These are phyloP conservation scores for Torulaspora gathmanii DNA, from an alignment of 805 yeast species.

Conservation along the genomic window DNA sequence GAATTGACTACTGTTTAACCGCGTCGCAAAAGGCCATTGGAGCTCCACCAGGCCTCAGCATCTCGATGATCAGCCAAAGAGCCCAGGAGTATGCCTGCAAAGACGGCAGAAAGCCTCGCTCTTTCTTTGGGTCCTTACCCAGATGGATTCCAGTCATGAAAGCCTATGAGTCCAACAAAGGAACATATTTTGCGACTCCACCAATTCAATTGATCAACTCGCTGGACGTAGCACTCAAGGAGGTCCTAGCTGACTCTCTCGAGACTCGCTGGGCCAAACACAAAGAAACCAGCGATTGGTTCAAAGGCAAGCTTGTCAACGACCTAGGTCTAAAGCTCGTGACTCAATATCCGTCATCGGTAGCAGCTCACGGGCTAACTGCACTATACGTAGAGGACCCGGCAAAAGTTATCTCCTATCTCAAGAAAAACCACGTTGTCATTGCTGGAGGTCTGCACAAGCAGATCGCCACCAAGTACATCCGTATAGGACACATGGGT, in stretches of 20 bases:
- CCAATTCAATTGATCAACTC: slow-evolving; percentile 84
- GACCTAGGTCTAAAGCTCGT: slow-evolving; percentile 65
- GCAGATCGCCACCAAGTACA: slow-evolving; percentile 73
- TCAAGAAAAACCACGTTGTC: slow-evolving; percentile 62
- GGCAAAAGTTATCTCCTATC: slow-evolving; percentile 51
- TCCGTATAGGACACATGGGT: slow-evolving; percentile 97
- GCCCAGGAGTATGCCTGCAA: slow-evolving; percentile 58
- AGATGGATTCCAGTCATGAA: slow-evolving; percentile 87
- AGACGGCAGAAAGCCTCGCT: slow-evolving; percentile 37
- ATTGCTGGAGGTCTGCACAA: slow-evolving; percentile 89
- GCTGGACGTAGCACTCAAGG: slow-evolving; percentile 66
- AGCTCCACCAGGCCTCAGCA: slow-evolving; percentile 86
- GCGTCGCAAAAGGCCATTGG: slow-evolving; percentile 97
- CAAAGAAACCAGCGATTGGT: slow-evolving; percentile 52
- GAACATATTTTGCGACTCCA: slow-evolving; percentile 94
- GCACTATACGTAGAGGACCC: slow-evolving; percentile 74
- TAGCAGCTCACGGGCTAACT: slow-evolving; percentile 83
- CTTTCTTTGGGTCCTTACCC: slow-evolving; percentile 54
- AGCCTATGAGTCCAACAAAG: slow-evolving; percentile 72
- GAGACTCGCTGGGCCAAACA: slow-evolving; percentile 62
- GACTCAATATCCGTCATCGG: slow-evolving; percentile 43
- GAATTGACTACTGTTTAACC: slow-evolving; percentile 78
- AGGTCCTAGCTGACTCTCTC: slow-evolving; percentile 54
- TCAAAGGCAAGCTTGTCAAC: slow-evolving; percentile 53
- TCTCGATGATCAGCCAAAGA: slow-evolving; percentile 68